phyloP scores from a whole-genome alignment of 768 basidiomycete genomes.

The Phanerodontia chrysosporium region DNA sequence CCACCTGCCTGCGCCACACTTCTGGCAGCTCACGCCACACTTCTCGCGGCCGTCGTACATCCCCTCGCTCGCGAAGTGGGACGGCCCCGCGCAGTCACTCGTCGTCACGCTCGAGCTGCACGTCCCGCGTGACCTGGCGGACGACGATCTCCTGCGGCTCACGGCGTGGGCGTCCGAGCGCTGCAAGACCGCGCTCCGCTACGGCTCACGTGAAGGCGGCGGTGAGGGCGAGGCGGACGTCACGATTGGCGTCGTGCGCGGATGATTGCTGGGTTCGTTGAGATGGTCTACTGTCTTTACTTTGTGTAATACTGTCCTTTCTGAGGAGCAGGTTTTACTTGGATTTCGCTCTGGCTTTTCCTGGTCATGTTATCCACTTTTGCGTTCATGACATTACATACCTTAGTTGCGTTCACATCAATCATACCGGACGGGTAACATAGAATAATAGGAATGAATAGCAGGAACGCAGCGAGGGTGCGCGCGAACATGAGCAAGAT shows the following conservation, averaged over 20 bases:
- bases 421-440: background rate
- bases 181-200: slow-evolving; percentile 46
- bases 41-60: slow-evolving; percentile 17
- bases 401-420: background rate
- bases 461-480: background rate
- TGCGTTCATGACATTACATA: background rate
- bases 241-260: slow-evolving; percentile 70
- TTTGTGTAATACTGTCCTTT: background rate
- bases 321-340: background rate
- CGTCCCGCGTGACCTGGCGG: slow-evolving; percentile 59
- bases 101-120: slow-evolving; percentile 81
- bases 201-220: slow-evolving; percentile 26
- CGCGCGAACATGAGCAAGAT: background rate
- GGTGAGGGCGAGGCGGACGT: slow-evolving; percentile 46
- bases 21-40: slow-evolving; percentile 72
- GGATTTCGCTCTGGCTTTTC: background rate
- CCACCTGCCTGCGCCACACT: slow-evolving; percentile 80
- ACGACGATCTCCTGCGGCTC: slow-evolving; percentile 66
- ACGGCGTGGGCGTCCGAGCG: slow-evolving; percentile 77
- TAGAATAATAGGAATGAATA: background rate
- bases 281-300: background rate
- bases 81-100: slow-evolving; percentile 37
- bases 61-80: slow-evolving; percentile 16
- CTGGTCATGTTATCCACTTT: background rate
- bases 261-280: slow-evolving; percentile 33